Evolutionary conservation across 805 yeast species (phyloP).

Genomic region (Torulaspora indica): DNA sequence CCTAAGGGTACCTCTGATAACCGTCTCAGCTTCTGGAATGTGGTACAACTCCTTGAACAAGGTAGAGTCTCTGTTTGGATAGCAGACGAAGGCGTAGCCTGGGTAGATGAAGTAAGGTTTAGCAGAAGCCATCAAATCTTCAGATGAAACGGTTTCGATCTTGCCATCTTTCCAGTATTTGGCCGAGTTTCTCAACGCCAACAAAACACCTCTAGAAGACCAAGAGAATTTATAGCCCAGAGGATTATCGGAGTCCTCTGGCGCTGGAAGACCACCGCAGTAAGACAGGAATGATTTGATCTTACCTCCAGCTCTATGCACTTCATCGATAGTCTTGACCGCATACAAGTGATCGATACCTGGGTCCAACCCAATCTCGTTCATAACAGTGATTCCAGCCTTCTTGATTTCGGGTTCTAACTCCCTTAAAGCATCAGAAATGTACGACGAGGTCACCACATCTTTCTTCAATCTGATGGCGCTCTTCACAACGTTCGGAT

Average conservation of each 20-base stretch:
- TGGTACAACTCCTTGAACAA: slow-evolving; percentile 84
- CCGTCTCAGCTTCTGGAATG: slow-evolving; percentile 97
- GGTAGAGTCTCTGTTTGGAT: slow-evolving; percentile 98
- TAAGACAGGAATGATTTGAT: slow-evolving; percentile 89
- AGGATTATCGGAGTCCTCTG: slow-evolving; percentile 96
- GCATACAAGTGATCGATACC: slow-evolving; percentile 98
- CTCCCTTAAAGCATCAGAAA: slow-evolving; percentile 83
- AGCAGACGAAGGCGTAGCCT: slow-evolving; percentile 89
- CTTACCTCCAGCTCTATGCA: slow-evolving; percentile 85
- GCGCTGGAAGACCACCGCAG: slow-evolving; percentile 99
- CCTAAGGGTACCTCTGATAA: slow-evolving; percentile 94
- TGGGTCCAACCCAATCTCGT: slow-evolving; percentile 98
- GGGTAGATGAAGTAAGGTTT: slow-evolving; percentile 94
- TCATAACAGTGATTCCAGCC: slow-evolving; percentile 97
- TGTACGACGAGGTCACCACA: slow-evolving; percentile 95
- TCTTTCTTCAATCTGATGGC: slow-evolving; percentile 87
- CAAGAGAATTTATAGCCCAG: slow-evolving; percentile 98
- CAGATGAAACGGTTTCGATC: slow-evolving; percentile 72
- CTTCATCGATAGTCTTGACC: slow-evolving; percentile 96
- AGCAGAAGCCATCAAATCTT: slow-evolving; percentile 92
- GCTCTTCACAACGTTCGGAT: slow-evolving; percentile 86
- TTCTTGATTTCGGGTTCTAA: slow-evolving; percentile 82
- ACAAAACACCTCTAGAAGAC: slow-evolving; percentile 96
- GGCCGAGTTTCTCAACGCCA: slow-evolving; percentile 93
- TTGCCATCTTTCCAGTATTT: slow-evolving; percentile 83